Evolutionary conservation across 2,329 filamentous ascomycete species (phyloP).

Genomic region (Fusarium sp.): DNA sequence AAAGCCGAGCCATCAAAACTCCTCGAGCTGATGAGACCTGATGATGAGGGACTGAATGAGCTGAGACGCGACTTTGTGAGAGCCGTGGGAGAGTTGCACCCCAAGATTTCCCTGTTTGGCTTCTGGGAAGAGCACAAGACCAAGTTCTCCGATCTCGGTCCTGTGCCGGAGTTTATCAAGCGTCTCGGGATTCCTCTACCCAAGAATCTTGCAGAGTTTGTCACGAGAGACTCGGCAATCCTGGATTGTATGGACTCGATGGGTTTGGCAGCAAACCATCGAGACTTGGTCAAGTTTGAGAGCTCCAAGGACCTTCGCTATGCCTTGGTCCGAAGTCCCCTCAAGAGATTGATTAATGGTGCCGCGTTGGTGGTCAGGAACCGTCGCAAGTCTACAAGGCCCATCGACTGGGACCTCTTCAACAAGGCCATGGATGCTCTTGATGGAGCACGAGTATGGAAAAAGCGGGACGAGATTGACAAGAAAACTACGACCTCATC

Average conservation of each 20-base stretch:
- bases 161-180: slow-evolving; percentile 43
- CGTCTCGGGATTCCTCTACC: slow-evolving; percentile 42
- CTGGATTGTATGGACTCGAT: slow-evolving; percentile 50
- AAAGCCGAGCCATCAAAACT: slow-evolving; percentile 51
- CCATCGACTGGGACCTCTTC: slow-evolving; percentile 49
- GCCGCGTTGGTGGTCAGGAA: slow-evolving; percentile 51
- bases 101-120: slow-evolving; percentile 51
- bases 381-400: slow-evolving; percentile 51
- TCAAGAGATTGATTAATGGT: slow-evolving; percentile 53
- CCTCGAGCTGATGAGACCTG: slow-evolving; percentile 54
- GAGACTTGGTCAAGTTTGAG: slow-evolving; percentile 57
- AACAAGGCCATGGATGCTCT: slow-evolving; percentile 48
- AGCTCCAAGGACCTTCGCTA: slow-evolving; percentile 53
- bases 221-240: slow-evolving; percentile 54
- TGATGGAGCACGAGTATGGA: slow-evolving; percentile 49
- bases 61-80: slow-evolving; percentile 54
- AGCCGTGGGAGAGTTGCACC: slow-evolving; percentile 48
- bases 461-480: slow-evolving; percentile 48
- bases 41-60: slow-evolving; percentile 52
- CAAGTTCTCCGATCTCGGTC: slow-evolving; percentile 51
- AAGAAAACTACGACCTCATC: slow-evolving; percentile 49
- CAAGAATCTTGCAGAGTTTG: slow-evolving; percentile 52
- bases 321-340: slow-evolving; percentile 50
- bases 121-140: slow-evolving; percentile 56
- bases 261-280: slow-evolving; percentile 52